Evolutionary conservation across 345 rosid genomes (phyloP).

Genomic region (Moricandia arvensis): DNA sequence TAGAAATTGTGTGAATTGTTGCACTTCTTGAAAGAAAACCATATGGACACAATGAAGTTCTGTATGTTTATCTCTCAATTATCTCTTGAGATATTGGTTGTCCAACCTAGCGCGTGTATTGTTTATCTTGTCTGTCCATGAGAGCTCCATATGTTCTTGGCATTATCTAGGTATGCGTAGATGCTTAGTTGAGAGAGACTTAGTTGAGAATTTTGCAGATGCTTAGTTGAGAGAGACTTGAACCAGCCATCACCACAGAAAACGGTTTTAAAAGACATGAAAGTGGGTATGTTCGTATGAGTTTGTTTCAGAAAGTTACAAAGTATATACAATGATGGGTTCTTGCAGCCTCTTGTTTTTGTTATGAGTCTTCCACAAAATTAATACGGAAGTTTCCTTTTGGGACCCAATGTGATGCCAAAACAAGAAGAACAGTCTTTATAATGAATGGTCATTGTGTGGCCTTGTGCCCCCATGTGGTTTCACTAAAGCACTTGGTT

Average conservation of each 20-base stretch:
- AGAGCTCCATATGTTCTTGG: conserved; percentile 5
- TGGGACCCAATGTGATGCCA: conserved; percentile 37
- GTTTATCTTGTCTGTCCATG: not conserved
- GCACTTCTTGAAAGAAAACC: not conserved
- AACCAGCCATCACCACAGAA: conserved; percentile 25
- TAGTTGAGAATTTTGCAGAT: conserved; percentile 1
- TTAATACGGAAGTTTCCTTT: conserved; percentile 17
- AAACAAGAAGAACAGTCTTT: conserved; percentile 30
- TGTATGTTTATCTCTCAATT: not conserved
- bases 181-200: conserved; percentile 19
- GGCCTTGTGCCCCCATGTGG: conserved; percentile 34
- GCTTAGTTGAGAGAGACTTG: conserved; percentile 25
- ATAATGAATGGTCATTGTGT: conserved; percentile 29
- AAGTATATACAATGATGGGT: conserved; percentile 19
- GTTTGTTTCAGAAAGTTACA: conserved; percentile 23
- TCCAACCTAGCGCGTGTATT: not conserved
- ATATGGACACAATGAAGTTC: not conserved
- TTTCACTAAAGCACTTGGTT: conserved; percentile 23
- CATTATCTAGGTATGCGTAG: conserved; percentile 1
- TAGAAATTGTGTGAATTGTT: not conserved
- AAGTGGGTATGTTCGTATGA: conserved; percentile 7
- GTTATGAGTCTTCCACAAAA: conserved; percentile 7
- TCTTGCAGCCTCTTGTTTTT: conserved; percentile 18
- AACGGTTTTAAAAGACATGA: not conserved
- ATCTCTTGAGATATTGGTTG: not conserved